phyloP scores from a whole-genome alignment of 345 rosid genomes.

The Hypericum androsaemum region DNA sequence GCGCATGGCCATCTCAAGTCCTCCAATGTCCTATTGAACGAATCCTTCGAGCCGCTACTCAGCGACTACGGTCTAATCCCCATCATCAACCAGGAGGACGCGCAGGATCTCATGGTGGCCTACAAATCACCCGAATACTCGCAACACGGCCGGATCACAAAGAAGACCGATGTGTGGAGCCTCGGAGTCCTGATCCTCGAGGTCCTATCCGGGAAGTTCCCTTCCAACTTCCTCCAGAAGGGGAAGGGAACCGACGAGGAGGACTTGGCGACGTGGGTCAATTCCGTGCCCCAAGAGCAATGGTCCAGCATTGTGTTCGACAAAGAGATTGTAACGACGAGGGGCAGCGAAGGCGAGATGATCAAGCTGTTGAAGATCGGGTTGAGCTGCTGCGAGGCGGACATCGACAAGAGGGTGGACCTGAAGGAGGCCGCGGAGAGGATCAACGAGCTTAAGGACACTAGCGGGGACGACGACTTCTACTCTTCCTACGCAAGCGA shows the following conservation, averaged over 20 bases:
- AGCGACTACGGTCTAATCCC: conserved; percentile 67
- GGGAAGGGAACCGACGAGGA: not conserved
- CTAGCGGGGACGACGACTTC: conserved; percentile 42
- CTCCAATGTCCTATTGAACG: conserved; percentile 56
- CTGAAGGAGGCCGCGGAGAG: conserved; percentile 50
- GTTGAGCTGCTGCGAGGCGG: conserved; percentile 51
- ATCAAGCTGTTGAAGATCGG: conserved; percentile 53
- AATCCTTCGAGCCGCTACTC: conserved; percentile 49
- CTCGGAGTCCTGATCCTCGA: conserved; percentile 70
- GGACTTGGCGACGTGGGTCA: not conserved
- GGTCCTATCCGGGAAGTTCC: conserved; percentile 58
- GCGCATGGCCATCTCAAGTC: conserved; percentile 95
- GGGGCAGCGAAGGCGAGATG: conserved; percentile 32
- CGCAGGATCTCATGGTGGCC: conserved; percentile 75
- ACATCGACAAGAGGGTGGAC: conserved; percentile 71
- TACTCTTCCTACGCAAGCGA: conserved; percentile 30
- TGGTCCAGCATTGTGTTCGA: not conserved
- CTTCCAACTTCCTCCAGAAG: conserved; percentile 11
- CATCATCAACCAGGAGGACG: conserved; percentile 62
- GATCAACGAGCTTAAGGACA: conserved; percentile 52
- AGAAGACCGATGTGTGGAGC: conserved; percentile 85
- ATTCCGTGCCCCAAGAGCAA: not conserved
- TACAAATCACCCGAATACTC: conserved; percentile 79
- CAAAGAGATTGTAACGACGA: not conserved
- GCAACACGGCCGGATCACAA: conserved; percentile 51